Percentiles rank a stretch among this genome's conserved stretches.
These are phyloP conservation scores for Pyracantha coccinea DNA, from an alignment of 331 rosid genomes.

Conservation along the genomic window DNA sequence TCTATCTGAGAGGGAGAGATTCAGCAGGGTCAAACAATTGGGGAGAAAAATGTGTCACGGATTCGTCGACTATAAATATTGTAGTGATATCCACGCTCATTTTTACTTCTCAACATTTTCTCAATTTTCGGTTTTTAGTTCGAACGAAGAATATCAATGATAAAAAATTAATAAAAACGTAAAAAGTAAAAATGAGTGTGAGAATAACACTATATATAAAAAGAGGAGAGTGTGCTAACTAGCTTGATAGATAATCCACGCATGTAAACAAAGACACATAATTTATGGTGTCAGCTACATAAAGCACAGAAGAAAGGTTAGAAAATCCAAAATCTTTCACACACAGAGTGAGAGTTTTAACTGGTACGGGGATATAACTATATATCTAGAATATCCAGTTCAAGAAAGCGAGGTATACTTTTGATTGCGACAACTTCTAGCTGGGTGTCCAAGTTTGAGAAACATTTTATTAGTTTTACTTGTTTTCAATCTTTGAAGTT, in stretches of 20 bases:
- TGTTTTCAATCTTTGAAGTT: neutral
- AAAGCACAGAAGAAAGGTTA: neutral
- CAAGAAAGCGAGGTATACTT: neutral
- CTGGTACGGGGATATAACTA: neutral
- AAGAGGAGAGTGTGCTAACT: neutral
- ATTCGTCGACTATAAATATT: too few species aligned
- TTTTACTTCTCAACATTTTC: too few species aligned
- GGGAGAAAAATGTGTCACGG: too few species aligned
- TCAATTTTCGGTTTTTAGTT: too few species aligned
- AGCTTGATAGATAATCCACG: too few species aligned
- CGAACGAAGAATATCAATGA: too few species aligned
- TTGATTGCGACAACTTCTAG: neutral
- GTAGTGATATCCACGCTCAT: too few species aligned
- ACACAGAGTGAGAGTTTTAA: neutral
- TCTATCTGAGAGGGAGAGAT: neutral
- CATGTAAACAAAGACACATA: neutral
- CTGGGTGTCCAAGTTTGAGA: neutral
- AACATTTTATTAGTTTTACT: neutral
- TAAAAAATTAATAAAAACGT: too few species aligned
- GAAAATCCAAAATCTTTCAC: neutral
- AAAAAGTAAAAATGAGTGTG: too few species aligned
- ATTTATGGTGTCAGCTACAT: neutral
- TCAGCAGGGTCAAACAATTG: neutral
- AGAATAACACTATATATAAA: neutral
- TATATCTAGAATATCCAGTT: neutral